A percentile compares a stretch with the other conserved stretches of the same genome.
Evolutionary conservation across 2,329 filamentous ascomycete species (phyloP).

Genomic region (Tolypocladium pustulatum): DNA sequence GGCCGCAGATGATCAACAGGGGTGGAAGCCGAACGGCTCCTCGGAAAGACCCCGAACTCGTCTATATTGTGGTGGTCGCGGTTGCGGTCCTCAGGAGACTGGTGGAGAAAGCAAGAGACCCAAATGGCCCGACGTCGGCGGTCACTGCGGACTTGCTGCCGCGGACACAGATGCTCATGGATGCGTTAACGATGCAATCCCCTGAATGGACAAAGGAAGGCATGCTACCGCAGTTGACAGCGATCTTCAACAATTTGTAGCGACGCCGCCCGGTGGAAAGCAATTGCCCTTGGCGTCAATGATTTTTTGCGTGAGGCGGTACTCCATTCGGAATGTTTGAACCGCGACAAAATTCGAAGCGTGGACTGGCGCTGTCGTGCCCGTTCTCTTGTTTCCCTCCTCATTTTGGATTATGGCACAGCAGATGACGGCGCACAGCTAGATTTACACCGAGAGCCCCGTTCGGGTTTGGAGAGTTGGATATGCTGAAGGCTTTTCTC

Average conservation of each 20-base stretch:
- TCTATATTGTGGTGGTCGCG: constrained; percentile 57
- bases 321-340: background rate
- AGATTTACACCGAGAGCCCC: constrained; percentile 10
- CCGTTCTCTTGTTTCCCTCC: background rate
- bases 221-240: constrained; percentile 58
- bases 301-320: background rate
- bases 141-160: constrained; percentile 55
- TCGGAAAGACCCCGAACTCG: constrained; percentile 38
- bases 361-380: background rate
- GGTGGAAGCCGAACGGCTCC: constrained; percentile 20
- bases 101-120: constrained; percentile 55
- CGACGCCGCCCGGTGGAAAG: constrained; percentile 15
- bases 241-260: constrained; percentile 30
- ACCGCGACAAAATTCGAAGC: background rate
- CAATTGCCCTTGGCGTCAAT: constrained; percentile 27
- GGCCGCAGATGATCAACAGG: constrained; percentile 7
- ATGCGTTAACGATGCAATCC: constrained; percentile 54
- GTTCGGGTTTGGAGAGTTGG: constrained; percentile 6
- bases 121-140: constrained; percentile 34
- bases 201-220: constrained; percentile 52
- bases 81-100: constrained; percentile 58
- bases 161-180: constrained; percentile 55
- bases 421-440: constrained; percentile 11
- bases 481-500: constrained; percentile 1
- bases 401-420: constrained; percentile 4